Conservation (phyloP, 345 rosid species). For the Eutrema heterophyllum region DNA sequence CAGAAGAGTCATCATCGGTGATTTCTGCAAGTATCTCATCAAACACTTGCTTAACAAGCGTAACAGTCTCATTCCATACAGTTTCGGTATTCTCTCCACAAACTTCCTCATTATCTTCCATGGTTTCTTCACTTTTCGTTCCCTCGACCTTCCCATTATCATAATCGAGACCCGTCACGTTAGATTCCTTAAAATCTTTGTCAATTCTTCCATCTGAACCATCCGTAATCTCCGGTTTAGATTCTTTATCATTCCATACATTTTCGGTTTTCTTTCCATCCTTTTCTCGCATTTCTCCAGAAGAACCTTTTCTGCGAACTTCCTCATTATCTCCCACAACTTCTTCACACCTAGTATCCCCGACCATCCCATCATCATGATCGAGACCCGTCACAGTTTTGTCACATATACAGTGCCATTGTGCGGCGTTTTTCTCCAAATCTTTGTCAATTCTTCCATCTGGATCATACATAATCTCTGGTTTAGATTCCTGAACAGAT, state of each 20-base stretch:
- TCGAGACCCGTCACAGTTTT: neutral
- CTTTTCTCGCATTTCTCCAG: conserved; percentile 4
- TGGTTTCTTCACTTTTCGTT: neutral
- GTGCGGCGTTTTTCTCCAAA: neutral
- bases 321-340: neutral
- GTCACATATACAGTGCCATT: neutral
- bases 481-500: conserved; percentile 11
- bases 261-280: neutral
- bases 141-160: neutral
- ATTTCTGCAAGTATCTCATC: conserved; percentile 71
- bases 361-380: neutral
- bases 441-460: neutral
- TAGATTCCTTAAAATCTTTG: neutral
- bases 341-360: neutral
- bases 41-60: conserved; percentile 74
- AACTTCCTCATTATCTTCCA: neutral
- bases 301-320: neutral
- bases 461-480: conserved; percentile 10
- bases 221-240: conserved; percentile 4
- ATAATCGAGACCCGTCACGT: neutral
- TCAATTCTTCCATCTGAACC: neutral
- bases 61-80: conserved; percentile 48
- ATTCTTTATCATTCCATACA: conserved; percentile 16
- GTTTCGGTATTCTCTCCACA: neutral
- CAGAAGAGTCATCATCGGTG: conserved; percentile 44